Percentiles rank a stretch among this genome's conserved stretches.
phyloP scores from a whole-genome alignment of 1,284 basidiomycete genomes.

The Fistulinella cinereoalba region DNA sequence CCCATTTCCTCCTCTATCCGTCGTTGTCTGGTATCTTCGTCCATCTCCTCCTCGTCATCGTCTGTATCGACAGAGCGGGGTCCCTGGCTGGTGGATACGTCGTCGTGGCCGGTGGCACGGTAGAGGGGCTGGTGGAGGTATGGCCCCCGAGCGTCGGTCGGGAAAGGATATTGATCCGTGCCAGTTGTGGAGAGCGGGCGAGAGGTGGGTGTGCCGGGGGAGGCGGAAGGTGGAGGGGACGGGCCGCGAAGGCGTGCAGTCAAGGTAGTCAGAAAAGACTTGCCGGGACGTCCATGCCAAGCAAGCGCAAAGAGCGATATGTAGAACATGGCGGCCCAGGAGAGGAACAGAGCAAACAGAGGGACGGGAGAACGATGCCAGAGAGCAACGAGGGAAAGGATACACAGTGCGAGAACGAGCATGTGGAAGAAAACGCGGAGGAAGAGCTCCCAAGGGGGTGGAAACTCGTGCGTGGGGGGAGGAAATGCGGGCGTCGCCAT shows the following conservation, averaged over 20 bases:
- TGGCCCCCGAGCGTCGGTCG: conserved; percentile 46
- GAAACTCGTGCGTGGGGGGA: conserved; percentile 36
- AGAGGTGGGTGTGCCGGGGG: conserved; percentile 33
- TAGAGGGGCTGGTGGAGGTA: conserved; percentile 63
- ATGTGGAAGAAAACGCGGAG: conserved; percentile 56
- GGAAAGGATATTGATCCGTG: conserved; percentile 47
- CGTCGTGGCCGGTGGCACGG: conserved; percentile 49
- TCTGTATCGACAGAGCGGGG: conserved; percentile 50
- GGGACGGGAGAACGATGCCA: conserved; percentile 53
- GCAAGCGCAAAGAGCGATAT: conserved; percentile 48
- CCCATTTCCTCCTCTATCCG: conserved; percentile 77
- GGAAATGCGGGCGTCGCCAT: conserved; percentile 32
- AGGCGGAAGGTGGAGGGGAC: conserved; percentile 17
- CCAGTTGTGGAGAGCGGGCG: conserved; percentile 39
- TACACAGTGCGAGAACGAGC: conserved; percentile 55
- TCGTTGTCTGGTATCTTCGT: conserved; percentile 67
- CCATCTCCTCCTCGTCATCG: conserved; percentile 64
- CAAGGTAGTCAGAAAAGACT: conserved; percentile 55
- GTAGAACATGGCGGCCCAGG: conserved; percentile 61
- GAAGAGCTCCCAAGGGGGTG: conserved; percentile 40
- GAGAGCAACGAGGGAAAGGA: conserved; percentile 55
- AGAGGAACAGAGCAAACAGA: conserved; percentile 63
- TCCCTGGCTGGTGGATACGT: conserved; percentile 37
- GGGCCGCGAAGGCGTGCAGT: conserved; percentile 45
- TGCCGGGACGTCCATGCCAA: conserved; percentile 53